Evolutionary conservation across 345 rosid species (phyloP), one percentile per base, ranked within the genome.

Genomic region (Combretum micranthum): DNA sequence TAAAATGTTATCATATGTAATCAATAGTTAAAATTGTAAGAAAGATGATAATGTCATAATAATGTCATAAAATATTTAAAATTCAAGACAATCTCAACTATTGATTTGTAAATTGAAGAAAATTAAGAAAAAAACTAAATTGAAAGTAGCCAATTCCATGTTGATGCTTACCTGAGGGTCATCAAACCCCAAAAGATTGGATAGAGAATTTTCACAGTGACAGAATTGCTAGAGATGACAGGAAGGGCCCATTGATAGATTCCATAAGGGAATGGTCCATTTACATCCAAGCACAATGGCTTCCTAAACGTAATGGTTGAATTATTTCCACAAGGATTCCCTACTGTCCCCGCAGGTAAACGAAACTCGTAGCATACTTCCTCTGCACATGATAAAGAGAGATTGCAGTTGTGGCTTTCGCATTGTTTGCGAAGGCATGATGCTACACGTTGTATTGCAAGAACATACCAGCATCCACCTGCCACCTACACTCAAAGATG

Each of bases 391-490:
- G 94, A 76, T 59, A 81, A 56, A 39, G 83, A 65, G 45, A 82
- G 72, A 52, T 78, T 62, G 12, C 97, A 87, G 48, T 62, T 59
- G 23, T 59, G 57, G 6, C 52, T 66, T 23, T 75, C 75, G 45
- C 97, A 90, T 47, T 78, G 90, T 14, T 81, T 77, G 58, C 73
- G 72, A 42, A 87, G 79, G 70, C 97, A 90, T 1, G 86, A 77
- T 51, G 90, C 87, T 1, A 80, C 90, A 3, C 97, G 83, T 48
- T 87, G 91, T 19, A 83, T 82, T 0, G 94, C 91, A 10, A 90
- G 87, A 55, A 88, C 94, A 63, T 90, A 87, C 97, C 97, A 90
- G 63, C 94, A 87, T 60, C 94, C 97, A 58, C 97, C 97, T 5
- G 94, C 78, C 10, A 87, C 93, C 97, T 90, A 73, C 9, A 18